Conservation (phyloP, 495 filamentous ascomycete genomes). For the Xylaria palmicola region DNA sequence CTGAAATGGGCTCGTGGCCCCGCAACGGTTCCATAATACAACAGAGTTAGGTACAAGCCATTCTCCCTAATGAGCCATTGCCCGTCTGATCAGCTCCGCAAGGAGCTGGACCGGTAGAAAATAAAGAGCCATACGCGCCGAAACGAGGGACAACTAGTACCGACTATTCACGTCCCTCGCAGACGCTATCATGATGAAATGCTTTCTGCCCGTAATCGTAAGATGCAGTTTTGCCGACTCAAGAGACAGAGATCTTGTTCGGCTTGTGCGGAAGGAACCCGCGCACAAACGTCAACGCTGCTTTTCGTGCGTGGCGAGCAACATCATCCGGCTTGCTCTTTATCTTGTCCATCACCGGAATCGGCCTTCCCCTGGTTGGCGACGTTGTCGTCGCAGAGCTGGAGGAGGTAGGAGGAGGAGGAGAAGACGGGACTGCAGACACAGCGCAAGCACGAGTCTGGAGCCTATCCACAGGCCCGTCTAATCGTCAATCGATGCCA, state of each 20-base stretch:
- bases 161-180: neutral
- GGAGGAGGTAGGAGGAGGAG: slow-evolving; percentile 37
- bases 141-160: slow-evolving; percentile 15
- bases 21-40: slow-evolving; percentile 15
- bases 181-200: slow-evolving; percentile 17
- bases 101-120: slow-evolving; percentile 12
- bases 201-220: slow-evolving; percentile 17
- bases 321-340: slow-evolving; percentile 33
- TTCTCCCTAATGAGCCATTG: neutral
- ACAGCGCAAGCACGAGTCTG: slow-evolving; percentile 35
- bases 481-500: slow-evolving; percentile 90
- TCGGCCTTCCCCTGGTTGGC: slow-evolving; percentile 29
- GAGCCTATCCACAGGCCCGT: slow-evolving; percentile 57
- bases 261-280: slow-evolving; percentile 31
- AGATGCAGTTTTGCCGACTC: slow-evolving; percentile 16
- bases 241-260: slow-evolving; percentile 33
- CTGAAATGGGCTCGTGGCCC: neutral
- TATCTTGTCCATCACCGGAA: slow-evolving; percentile 29
- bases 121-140: slow-evolving; percentile 25
- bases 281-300: slow-evolving; percentile 46
- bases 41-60: slow-evolving; percentile 11
- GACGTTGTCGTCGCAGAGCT: slow-evolving; percentile 30
- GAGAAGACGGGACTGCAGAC: slow-evolving; percentile 56
- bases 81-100: neutral
- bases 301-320: slow-evolving; percentile 37